A percentile compares a stretch with the other conserved stretches of the same genome.
These are phyloP conservation scores for Laetiporus sulphureus DNA, from an alignment of 1,284 basidiomycete species.

Conservation along the genomic window DNA sequence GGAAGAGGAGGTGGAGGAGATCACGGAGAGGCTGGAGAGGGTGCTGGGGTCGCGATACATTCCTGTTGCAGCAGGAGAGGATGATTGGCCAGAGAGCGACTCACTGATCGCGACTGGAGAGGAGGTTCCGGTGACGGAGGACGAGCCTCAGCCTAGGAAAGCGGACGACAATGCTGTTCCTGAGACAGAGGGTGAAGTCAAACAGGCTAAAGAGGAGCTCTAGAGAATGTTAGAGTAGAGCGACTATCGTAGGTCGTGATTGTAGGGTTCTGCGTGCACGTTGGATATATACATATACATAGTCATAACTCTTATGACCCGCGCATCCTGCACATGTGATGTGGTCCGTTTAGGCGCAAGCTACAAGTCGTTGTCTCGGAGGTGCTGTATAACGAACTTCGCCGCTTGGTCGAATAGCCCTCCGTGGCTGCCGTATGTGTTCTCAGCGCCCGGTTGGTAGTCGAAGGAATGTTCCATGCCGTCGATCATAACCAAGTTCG, in stretches of 20 bases:
- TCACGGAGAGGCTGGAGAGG: slow-evolving; percentile 27
- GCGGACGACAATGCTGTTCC: slow-evolving; percentile 2
- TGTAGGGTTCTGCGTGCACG: too few relatives aligned
- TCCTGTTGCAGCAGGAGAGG: background rate
- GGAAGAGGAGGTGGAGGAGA: slow-evolving; percentile 27
- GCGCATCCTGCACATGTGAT: too few relatives aligned
- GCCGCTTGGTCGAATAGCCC: slow-evolving; percentile 30
- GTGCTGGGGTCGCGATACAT: slow-evolving; percentile 15
- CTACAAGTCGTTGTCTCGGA: too few relatives aligned
- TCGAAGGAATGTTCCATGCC: slow-evolving; percentile 56
- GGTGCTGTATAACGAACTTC: slow-evolving; percentile 23
- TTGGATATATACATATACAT: too few relatives aligned
- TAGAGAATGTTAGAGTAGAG: too few relatives aligned
- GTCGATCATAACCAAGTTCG: slow-evolving; percentile 34
- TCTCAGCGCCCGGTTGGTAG: slow-evolving; percentile 37
- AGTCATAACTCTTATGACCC: too few relatives aligned
- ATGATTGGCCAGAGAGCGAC: background rate
- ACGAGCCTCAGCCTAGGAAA: slow-evolving; percentile 1
- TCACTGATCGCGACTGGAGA: slow-evolving; percentile 1
- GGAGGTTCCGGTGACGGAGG: slow-evolving; percentile 2
- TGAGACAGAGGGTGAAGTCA: slow-evolving; percentile 3
- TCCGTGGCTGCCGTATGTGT: slow-evolving; percentile 20
- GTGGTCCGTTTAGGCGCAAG: too few relatives aligned
- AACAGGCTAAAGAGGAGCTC: slow-evolving; percentile 5
- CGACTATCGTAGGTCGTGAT: too few relatives aligned